These are phyloP conservation scores for Ophiostoma australiae DNA, from an alignment of 2,329 filamentous ascomycete genomes.

Conservation along the genomic window DNA sequence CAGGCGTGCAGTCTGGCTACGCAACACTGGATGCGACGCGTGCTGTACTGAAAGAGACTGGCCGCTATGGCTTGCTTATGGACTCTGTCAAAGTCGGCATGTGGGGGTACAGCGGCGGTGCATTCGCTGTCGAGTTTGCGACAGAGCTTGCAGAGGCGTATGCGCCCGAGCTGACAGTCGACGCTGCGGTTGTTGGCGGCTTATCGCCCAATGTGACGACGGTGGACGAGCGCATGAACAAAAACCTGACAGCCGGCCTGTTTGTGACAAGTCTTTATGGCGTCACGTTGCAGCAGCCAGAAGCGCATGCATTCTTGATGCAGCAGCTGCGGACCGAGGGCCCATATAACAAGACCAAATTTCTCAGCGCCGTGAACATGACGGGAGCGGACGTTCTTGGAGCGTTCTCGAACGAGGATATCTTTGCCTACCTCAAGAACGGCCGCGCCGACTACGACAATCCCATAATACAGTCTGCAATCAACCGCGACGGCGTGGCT, in stretches of 20 bases:
- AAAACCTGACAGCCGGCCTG: not conserved
- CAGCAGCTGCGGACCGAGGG: not conserved
- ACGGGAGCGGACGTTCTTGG: conserved; percentile 32
- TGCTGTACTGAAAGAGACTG: conserved; percentile 25
- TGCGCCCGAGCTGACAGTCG: conserved; percentile 30
- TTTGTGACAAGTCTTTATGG: conserved; percentile 1
- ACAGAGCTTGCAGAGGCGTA: conserved; percentile 43
- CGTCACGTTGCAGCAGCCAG: not conserved
- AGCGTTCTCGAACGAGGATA: conserved; percentile 35
- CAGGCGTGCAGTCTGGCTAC: not conserved
- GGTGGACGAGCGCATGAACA: conserved; percentile 4
- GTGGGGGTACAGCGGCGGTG: conserved; percentile 51
- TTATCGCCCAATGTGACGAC: not conserved
- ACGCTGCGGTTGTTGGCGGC: not conserved
- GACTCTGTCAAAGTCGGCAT: conserved; percentile 38
- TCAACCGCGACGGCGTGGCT: not conserved
- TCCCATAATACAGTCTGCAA: not conserved
- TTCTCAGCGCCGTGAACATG: conserved; percentile 31
- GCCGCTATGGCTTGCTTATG: conserved; percentile 19
- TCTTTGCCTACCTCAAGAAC: conserved; percentile 40
- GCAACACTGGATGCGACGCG: not conserved
- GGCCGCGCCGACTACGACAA: conserved; percentile 26
- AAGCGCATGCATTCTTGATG: not conserved
- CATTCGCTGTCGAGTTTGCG: conserved; percentile 44
- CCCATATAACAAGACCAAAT: conserved; percentile 24